Evolutionary conservation across 495 filamentous ascomycete species (phyloP), one percentile per base, ranked within the genome.

Genomic region (Amniculicola lignicola): DNA sequence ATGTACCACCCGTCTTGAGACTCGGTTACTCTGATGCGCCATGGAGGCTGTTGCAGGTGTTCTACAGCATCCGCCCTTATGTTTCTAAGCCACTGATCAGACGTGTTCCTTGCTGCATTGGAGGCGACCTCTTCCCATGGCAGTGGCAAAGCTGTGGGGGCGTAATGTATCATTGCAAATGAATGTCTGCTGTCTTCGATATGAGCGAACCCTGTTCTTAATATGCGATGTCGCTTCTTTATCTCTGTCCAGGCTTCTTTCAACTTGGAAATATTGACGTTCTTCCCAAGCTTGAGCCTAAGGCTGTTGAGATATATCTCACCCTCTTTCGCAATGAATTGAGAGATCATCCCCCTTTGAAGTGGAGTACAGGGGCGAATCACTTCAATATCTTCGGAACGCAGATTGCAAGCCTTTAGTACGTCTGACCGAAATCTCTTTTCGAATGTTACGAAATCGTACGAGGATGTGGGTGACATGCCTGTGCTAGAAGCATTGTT

Each of bases 161-260:
- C 33, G 61, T 83, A 83, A 22, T 80, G 78, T 9, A 89, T 61
- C 82, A 88, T 89, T 1, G 82, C 82, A 63, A 86, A 89, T 0
- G 82, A 74, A 58, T 73, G 68, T 2, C 77, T 63, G 11, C 11
- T 11, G 18, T 67, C 46, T 5, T 69, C 42, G 12, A 67, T 10
- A 2, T 57, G 40, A 39, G 48, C 45, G 49, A 74, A 75, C 2
- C 72, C 73, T 14, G 67, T 70, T 9, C 71, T 65, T 25, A 75
- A 57, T 41, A 72, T 68, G 15, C 45, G 42, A 52, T 73, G 67
- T 45, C 58, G 69, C 4, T 58, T 19, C 33, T 55, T 45, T 4
- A 62, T 65, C 1, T n/a, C 16, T 3, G 49, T 25, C 69, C 67
- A 74, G 3, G 72, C 69, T 6, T 47, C 14, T 16, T 45, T 43